Base-by-base conservation (phyloP, 2,329 filamentous ascomycete genomes). In the Clonostachys rhizophaga region DNA sequence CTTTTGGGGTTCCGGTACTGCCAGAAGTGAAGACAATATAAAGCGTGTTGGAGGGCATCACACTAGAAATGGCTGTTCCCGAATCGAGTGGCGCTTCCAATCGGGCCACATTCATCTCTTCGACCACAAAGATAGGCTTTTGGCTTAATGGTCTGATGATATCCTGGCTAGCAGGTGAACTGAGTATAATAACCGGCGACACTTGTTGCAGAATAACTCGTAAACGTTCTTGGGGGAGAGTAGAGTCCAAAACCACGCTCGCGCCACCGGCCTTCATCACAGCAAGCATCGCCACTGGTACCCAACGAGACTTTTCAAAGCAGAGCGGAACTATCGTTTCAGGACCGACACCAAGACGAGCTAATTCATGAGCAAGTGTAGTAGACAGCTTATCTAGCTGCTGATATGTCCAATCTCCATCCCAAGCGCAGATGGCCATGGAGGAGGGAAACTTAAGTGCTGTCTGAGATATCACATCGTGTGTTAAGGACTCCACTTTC, bases 341-440 rank as follows among this genome's bases (percentile, higher is more conserved):
- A 39, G 35, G 41, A 12, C 48, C 46, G 37, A 56, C 47, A 8
- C 52, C 54, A 11, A 33, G 17, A 16, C 40, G 12, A 12, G 16
- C 16, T 2, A 47, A 37, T 7, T 39, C 33, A n/a, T 12, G 2
- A 8, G 45, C 20, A 5, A 43, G 24, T n/a, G 13, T 35, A 6
- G 40, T 30, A 11, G 45, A 43, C 9, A 43, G 42, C 12, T 34
- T 33, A 14, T 46, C 44, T 2, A 46, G 44, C 35, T 46, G n/a
- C 8, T 20, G 20, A 37, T 48, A 48, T 14, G 42, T 48, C 17
- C 40, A 24, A 16, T 48, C 42, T 50, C 70, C 70, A 48, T 74
- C 70, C 69, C 69, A 73, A 3, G 70, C 70, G 42, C 66, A 55
- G 30, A 74, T 62, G 18, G 71, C 70, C 5, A 57, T 50, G 10